Evolutionary conservation across 2,329 filamentous ascomycete species (phyloP).

Genomic region (Penicillium crustosum): DNA sequence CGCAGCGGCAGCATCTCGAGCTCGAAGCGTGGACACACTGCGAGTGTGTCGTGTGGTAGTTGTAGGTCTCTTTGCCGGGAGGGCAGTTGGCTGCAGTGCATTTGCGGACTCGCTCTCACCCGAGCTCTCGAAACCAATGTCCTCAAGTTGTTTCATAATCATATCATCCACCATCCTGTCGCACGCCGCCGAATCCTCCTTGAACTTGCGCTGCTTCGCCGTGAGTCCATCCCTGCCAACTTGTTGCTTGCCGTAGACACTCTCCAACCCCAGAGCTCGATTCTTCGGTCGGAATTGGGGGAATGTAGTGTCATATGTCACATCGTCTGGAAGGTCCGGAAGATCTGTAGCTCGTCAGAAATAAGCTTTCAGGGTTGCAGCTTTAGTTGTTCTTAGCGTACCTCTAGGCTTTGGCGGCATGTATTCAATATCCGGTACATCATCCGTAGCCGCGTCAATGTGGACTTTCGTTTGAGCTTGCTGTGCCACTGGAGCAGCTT

Average conservation of each 20-base stretch:
- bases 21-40: slow-evolving; percentile 41
- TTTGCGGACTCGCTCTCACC: slow-evolving; percentile 51
- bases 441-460: slow-evolving; percentile 48
- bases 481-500: slow-evolving; percentile 52
- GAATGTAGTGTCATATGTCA: slow-evolving; percentile 51
- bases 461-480: slow-evolving; percentile 50
- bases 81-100: slow-evolving; percentile 25
- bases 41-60: slow-evolving; percentile 24
- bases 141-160: slow-evolving; percentile 66
- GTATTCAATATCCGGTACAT: slow-evolving; percentile 80
- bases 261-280: slow-evolving; percentile 52
- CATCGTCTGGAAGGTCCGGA: slow-evolving; percentile 47
- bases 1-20: slow-evolving; percentile 43
- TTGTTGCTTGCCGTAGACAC: slow-evolving; percentile 50
- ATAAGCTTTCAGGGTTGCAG: neutral
- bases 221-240: slow-evolving; percentile 59
- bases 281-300: slow-evolving; percentile 56
- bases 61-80: slow-evolving; percentile 27
- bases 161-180: slow-evolving; percentile 65
- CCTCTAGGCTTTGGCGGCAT: slow-evolving; percentile 71
- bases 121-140: slow-evolving; percentile 60
- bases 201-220: slow-evolving; percentile 67
- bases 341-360: slow-evolving; percentile 51
- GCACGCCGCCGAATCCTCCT: slow-evolving; percentile 62
- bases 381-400: slow-evolving; percentile 30